phyloP scores from a whole-genome alignment of 352 stramenopile species.

The Phytophthora chlamydospora region DNA sequence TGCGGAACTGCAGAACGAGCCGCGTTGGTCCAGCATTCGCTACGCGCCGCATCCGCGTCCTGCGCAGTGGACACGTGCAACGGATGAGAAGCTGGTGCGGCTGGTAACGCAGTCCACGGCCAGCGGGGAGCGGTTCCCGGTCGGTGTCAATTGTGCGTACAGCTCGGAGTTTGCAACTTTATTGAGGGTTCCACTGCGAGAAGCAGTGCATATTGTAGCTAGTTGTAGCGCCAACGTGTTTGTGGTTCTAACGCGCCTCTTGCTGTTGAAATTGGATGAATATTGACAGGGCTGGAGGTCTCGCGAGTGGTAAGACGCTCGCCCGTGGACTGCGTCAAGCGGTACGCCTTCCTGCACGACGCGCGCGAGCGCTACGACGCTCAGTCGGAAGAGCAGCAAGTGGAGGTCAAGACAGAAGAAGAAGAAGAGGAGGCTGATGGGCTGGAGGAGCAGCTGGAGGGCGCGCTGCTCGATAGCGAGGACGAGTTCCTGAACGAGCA shows the following conservation, averaged over 20 bases:
- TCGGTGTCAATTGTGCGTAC: conserved; percentile 84
- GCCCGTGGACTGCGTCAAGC: conserved; percentile 83
- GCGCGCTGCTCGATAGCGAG: conserved; percentile 33
- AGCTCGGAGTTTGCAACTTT: background rate
- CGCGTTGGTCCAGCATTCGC: conserved; percentile 71
- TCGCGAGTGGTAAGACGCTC: conserved; percentile 58
- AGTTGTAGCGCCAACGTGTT: background rate
- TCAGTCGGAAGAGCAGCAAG: conserved; percentile 17
- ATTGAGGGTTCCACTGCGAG: background rate
- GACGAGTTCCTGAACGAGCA: conserved; percentile 50
- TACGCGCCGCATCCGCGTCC: conserved; percentile 34
- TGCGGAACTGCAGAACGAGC: conserved; percentile 64
- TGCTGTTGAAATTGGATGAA: conserved; percentile 16
- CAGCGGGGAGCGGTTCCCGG: conserved; percentile 79
- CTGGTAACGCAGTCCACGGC: conserved; percentile 71
- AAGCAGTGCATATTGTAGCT: background rate
- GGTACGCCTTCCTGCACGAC: conserved; percentile 74
- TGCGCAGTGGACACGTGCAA: conserved; percentile 48
- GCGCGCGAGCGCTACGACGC: conserved; percentile 43
- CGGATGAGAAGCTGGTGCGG: conserved; percentile 67
- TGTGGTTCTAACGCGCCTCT: conserved; percentile 16
- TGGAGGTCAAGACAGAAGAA: conserved; percentile 23
- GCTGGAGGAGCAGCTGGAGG: conserved; percentile 28
- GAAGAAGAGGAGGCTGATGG: conserved; percentile 12
- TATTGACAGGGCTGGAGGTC: conserved; percentile 69